These are phyloP conservation scores for Maudiozyma pseudohumilis DNA, from an alignment of 805 yeast genomes.

Conservation along the genomic window DNA sequence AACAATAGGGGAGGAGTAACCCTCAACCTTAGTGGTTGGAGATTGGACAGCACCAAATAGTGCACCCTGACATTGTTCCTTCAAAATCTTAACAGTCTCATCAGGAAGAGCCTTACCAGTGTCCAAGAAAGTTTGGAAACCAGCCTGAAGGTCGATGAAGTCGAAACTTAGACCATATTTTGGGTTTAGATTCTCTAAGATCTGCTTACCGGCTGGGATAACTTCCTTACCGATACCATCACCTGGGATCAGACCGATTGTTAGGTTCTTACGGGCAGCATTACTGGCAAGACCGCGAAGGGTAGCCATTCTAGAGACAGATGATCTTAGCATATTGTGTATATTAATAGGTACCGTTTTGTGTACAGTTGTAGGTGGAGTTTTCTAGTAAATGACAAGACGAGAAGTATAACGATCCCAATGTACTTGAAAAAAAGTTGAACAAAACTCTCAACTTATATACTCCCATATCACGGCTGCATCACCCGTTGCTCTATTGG, in stretches of 20 bases:
- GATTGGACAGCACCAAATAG: conserved; percentile 96
- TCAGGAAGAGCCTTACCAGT: conserved; percentile 97
- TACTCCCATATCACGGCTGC: too few species aligned
- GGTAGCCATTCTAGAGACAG: conserved; percentile 20
- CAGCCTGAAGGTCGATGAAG: conserved; percentile 84
- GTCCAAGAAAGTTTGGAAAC: conserved; percentile 84
- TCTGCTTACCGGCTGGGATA: conserved; percentile 89
- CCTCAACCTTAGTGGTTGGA: conserved; percentile 87
- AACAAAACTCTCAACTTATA: too few species aligned
- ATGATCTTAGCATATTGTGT: conserved; percentile 22
- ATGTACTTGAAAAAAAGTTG: too few species aligned
- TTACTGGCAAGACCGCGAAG: conserved; percentile 31
- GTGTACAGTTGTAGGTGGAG: neutral
- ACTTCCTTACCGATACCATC: conserved; percentile 98
- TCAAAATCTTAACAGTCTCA: conserved; percentile 70
- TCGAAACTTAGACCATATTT: conserved; percentile 69
- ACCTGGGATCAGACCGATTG: conserved; percentile 80
- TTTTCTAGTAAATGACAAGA: neutral
- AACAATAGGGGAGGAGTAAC: conserved; percentile 96
- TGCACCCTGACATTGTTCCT: conserved; percentile 88
- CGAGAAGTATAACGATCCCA: too few species aligned
- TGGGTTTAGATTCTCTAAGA: conserved; percentile 75
- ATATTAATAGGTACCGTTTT: neutral
- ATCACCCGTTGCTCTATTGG: too few species aligned
- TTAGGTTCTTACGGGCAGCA: conserved; percentile 36